These are phyloP conservation scores for Pestalotiopsis sp. DNA, from an alignment of 2,329 filamentous ascomycete species.

Conservation along the genomic window DNA sequence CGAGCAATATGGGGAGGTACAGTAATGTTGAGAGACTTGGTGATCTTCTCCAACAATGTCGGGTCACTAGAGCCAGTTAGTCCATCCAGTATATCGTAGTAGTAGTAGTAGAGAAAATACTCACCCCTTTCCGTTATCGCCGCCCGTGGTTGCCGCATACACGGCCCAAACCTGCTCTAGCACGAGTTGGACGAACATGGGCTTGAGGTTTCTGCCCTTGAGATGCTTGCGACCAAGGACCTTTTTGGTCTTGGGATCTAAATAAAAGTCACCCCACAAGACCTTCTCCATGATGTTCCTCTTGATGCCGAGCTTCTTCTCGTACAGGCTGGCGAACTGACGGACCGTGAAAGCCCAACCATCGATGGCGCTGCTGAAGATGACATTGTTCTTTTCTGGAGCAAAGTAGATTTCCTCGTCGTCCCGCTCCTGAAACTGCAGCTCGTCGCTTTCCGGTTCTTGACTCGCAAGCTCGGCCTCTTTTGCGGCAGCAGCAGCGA, in stretches of 20 bases:
- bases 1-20: constrained; percentile 83
- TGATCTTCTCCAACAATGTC: constrained; percentile 86
- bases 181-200: constrained; percentile 96
- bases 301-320: constrained; percentile 97
- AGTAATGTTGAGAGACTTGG: constrained; percentile 82
- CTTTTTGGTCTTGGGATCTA: constrained; percentile 96
- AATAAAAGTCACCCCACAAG: constrained; percentile 94
- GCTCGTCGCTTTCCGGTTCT: constrained; percentile 57
- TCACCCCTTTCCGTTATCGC: constrained; percentile 79
- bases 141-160: constrained; percentile 86
- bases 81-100: constrained; percentile 19
- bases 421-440: constrained; percentile 84
- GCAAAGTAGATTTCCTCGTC: constrained; percentile 98
- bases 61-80: constrained; percentile 61
- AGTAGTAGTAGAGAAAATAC: constrained; percentile 37
- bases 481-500: constrained; percentile 70
- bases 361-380: constrained; percentile 96
- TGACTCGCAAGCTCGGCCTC: constrained; percentile 52
- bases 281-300: constrained; percentile 86
- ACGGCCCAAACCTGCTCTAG: constrained; percentile 96
- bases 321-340: constrained; percentile 91
- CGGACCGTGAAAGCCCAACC: constrained; percentile 99
- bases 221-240: constrained; percentile 89
- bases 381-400: constrained; percentile 97
- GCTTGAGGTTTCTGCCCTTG: constrained; percentile 88